phyloP scores from a whole-genome alignment of 192 early-diverging fungal species.

The Dissophora globulifera region DNA sequence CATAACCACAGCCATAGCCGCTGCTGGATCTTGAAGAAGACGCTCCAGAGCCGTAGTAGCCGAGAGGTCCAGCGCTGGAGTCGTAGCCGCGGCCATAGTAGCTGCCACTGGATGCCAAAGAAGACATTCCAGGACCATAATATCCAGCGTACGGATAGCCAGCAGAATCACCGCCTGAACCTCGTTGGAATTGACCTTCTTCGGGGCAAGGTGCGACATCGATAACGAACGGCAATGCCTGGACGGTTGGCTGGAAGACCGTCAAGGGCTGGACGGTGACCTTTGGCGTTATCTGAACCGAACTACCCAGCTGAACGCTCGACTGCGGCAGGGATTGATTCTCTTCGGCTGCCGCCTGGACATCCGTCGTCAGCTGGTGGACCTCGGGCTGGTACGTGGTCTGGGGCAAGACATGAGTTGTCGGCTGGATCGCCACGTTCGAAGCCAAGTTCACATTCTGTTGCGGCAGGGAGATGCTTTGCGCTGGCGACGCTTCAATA shows the following conservation, averaged over 20 bases:
- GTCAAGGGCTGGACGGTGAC: slow-evolving; percentile 25
- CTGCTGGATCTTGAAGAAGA: no score
- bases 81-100: no score
- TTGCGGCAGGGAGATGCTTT: slow-evolving; percentile 5
- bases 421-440: slow-evolving; percentile 26
- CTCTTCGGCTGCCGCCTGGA: slow-evolving; percentile 8
- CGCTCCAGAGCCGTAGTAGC: no score
- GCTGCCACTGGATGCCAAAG: no score
- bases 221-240: slow-evolving; percentile 33
- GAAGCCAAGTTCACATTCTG: slow-evolving; percentile 26
- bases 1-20: no score
- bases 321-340: slow-evolving; percentile 41
- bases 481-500: slow-evolving; percentile 11
- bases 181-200: neutral
- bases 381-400: slow-evolving; percentile 30
- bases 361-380: slow-evolving; percentile 12
- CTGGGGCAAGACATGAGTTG: slow-evolving; percentile 28
- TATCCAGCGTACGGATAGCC: no score
- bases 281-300: slow-evolving; percentile 19
- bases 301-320: slow-evolving; percentile 21
- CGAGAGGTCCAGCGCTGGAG: no score
- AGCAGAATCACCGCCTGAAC: no score
- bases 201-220: slow-evolving; percentile 21
- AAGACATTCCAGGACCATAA: no score
- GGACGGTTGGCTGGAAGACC: slow-evolving; percentile 21